Conservation (phyloP, 139 green algal genomes). For the Microglena sp. region DNA sequence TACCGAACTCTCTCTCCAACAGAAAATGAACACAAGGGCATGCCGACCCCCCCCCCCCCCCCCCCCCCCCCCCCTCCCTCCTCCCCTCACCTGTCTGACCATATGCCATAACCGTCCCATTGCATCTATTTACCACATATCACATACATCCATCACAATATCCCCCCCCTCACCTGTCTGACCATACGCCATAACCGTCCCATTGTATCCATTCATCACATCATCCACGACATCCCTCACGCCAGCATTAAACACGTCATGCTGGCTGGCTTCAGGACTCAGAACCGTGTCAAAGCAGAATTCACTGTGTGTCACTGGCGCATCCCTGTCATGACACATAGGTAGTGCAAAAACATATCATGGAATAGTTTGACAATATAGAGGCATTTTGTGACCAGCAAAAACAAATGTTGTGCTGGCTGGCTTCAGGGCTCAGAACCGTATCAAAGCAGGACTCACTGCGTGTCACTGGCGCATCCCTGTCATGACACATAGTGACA, state of each 20-base stretch:
- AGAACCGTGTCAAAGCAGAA: constrained; percentile 30
- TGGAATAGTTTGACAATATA: too few relatives aligned
- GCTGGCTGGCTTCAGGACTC: constrained; percentile 35
- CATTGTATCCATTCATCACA: constrained; percentile 74
- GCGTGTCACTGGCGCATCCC: constrained; percentile 18
- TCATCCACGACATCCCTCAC: constrained; percentile 58
- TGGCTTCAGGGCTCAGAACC: constrained; percentile 32
- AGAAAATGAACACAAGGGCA: too few relatives aligned
- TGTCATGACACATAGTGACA: too few relatives aligned
- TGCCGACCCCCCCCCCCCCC: too few relatives aligned
- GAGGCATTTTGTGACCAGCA: too few relatives aligned
- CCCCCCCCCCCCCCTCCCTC: too few relatives aligned
- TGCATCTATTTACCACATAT: too few relatives aligned
- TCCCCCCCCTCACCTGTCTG: constrained; percentile 28
- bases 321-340: constrained; percentile 22
- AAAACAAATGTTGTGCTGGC: constrained; percentile 71
- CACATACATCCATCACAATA: too few relatives aligned
- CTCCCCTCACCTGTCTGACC: not conserved
- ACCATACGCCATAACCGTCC: constrained; percentile 74
- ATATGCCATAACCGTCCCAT: not conserved
- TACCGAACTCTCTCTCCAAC: too few relatives aligned
- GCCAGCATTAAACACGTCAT: constrained; percentile 57
- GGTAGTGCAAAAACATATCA: too few relatives aligned
- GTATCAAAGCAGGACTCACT: constrained; percentile 14
- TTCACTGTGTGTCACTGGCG: constrained; percentile 15